phyloP scores from a whole-genome alignment of 768 basidiomycete genomes.

The Mycena chlorophos region DNA sequence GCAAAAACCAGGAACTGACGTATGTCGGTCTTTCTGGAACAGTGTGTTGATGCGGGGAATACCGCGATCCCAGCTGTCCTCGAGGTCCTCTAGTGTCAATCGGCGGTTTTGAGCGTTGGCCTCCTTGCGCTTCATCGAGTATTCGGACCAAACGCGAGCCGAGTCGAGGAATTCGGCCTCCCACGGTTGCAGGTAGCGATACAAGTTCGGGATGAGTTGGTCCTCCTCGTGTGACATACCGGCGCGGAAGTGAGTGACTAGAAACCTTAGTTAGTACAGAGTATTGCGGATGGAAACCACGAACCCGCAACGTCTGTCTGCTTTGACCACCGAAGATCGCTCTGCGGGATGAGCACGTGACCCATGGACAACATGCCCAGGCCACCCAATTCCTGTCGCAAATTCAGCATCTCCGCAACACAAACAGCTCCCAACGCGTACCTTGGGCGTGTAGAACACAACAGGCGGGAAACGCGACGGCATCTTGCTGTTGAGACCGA shows the following conservation, averaged over 20 bases:
- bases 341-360: conserved; percentile 97
- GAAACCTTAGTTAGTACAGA: not conserved
- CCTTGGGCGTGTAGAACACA: conserved; percentile 94
- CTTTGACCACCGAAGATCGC: conserved; percentile 96
- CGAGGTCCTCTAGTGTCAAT: conserved; percentile 94
- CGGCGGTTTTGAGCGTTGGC: conserved; percentile 99
- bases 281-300: conserved; percentile 14
- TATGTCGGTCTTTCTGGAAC: conserved; percentile 98
- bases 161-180: conserved; percentile 97
- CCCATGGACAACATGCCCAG: conserved; percentile 99
- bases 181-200: conserved; percentile 96
- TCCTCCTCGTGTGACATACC: conserved; percentile 97
- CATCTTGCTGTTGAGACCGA: conserved; percentile 99
- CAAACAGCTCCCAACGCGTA: conserved; percentile 25
- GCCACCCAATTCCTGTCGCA: conserved; percentile 82
- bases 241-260: conserved; percentile 97
- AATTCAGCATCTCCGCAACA: conserved; percentile 2
- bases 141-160: conserved; percentile 98
- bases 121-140: conserved; percentile 99
- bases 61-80: conserved; percentile 98
- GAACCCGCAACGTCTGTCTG: conserved; percentile 92
- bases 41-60: conserved; percentile 98
- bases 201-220: conserved; percentile 94
- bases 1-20: conserved; percentile 45
- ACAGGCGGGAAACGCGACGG: conserved; percentile 98